Base-by-base conservation (phyloP, 179 eudicot genomes). In the Sideroxylon spinosum region DNA sequence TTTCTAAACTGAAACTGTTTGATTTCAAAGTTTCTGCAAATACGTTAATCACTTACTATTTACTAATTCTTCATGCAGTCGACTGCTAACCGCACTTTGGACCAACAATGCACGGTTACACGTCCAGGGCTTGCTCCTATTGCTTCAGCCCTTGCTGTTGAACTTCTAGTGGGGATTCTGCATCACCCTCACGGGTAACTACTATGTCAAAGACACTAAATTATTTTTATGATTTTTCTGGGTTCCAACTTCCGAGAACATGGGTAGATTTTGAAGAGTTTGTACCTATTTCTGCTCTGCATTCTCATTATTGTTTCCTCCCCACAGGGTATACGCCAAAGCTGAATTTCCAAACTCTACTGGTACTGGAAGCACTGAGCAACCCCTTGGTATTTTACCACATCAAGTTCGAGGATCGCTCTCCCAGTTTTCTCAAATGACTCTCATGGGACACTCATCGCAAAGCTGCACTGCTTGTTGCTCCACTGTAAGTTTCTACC, bases 121-220 rank as follows among this genome's bases (percentile, higher is more conserved):
- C 98, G 98, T 72, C 98, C 98, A 37, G 98, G 98, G 64, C 95
- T 93, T 83, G 97, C 98, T 78, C 97, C 98, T 68, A 90, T 95
- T 85, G 98, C 98, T 62, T 95, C 99, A 7, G 88, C 98, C 7
- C 94, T 95, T 83, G 98, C 97, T 67, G 99, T 95, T 80, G 99
- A 95, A 83, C 95, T 95, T 76, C 79, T 95, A 71, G 98, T 95
- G 32, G 94, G 98, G 75, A 84, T 95, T 48, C 83, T 95, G 59
- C 99, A 95, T 86, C 97, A 95, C 81, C 98, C 98, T 68, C 84
- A 82, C 64, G 87, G 99, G 99, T 95, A 84, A 81, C 46, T 52
- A 19, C 11, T n/a, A 9, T 65, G 56, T 14, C 28, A 32, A 26
- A 23, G 10, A 69, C 57, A 68, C 48, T 26, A 26, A 67, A 56